Evolutionary conservation across 305 asterid species (phyloP), one percentile per base, ranked within the genome.

Genomic region (Fraxinus sp.): DNA sequence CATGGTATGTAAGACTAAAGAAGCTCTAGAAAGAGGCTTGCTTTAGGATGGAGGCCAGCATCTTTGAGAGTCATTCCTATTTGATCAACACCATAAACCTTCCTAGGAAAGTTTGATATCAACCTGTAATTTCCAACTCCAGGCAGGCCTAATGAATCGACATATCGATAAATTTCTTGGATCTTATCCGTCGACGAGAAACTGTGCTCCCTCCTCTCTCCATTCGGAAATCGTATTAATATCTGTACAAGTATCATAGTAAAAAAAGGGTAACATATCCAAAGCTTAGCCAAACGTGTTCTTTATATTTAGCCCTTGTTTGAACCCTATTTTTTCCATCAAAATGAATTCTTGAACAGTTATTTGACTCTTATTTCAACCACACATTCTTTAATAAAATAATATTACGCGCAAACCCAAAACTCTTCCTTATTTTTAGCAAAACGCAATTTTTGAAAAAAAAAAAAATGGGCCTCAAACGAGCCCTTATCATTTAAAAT

Each of bases 221-320:
- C 98, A 46, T 92, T 93, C 7, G 97, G 98, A 78, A 93, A 95
- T 28, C 97, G 92, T 78, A 95, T 92, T 87, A 90, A 74, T 76
- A 95, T 91, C 98, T 95, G 88, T 36, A 57, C 1, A 30, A 22
- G 2, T 30, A 74, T 24, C 62, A 26, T n/a, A 30, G 71, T 59
- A 18, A 18, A n/a, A n/a, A 66, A 76, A 28, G 33, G 22, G 36
- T 66, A 66, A 22, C 35, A 26, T 9, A 26, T 7, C 16, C 10
- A 1, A 86, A 75, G 74, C 5, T 57, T 20, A 80, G 32, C 71
- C 9, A 9, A 72, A 41, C 24, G 2, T 26, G 59, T 43, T 75
- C 55, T n/a, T 41, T 55, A 30, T 36, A 36, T 18, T 35, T 35
- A 35, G 7, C 7, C 9, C 39, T 6, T 36, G 9, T 36, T 36